These are phyloP conservation scores for Eleusine indica DNA, from an alignment of 176 grass and related monocot genomes.

Conservation along the genomic window DNA sequence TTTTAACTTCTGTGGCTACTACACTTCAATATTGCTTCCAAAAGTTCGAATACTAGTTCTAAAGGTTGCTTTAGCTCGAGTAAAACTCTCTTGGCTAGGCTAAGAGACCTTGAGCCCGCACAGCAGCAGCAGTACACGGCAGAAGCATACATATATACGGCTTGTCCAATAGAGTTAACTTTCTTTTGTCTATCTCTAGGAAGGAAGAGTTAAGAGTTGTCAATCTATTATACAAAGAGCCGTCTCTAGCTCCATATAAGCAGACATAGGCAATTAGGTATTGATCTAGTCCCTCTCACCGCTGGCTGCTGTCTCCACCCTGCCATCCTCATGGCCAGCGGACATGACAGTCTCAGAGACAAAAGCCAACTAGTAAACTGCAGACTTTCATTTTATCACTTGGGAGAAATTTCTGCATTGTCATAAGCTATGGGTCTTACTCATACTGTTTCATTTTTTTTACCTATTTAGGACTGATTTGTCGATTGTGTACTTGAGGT, in stretches of 20 bases:
- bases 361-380: background rate
- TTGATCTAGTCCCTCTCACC: background rate
- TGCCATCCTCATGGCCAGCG: background rate
- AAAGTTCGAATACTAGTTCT: constrained; percentile 14
- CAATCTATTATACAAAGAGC: background rate
- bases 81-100: too few species aligned
- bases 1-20: background rate
- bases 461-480: background rate
- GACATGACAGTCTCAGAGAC: background rate
- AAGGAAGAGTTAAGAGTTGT: background rate
- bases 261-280: background rate
- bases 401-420: background rate
- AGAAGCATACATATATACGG: too few species aligned
- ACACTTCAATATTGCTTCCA: background rate
- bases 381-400: background rate
- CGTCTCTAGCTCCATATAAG: background rate
- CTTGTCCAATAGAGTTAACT: too few species aligned
- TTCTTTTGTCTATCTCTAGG: too few species aligned
- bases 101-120: too few species aligned
- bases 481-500: constrained; percentile 5
- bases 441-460: background rate
- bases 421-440: background rate
- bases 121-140: too few species aligned
- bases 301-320: background rate
- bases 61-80: background rate